phyloP scores from a whole-genome alignment of 169 alveolate species.

The Neospora caninum region DNA sequence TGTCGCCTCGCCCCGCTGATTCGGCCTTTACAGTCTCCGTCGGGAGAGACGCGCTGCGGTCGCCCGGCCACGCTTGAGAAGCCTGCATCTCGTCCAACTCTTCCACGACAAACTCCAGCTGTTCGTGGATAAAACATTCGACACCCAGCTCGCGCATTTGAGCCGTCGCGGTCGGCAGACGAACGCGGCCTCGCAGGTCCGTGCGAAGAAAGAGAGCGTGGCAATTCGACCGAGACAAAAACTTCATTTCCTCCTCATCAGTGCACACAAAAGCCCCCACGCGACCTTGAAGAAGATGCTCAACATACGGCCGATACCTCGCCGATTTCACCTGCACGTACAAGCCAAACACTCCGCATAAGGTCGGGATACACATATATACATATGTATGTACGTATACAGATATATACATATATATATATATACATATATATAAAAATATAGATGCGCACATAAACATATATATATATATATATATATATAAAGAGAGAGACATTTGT shows the following conservation, averaged over 20 bases:
- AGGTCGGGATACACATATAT: background rate
- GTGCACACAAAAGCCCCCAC: background rate
- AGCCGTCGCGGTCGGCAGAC: background rate
- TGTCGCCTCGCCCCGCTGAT: background rate
- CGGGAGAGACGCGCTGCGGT: too few relatives aligned
- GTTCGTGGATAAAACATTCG: background rate
- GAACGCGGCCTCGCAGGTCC: background rate
- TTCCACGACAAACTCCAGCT: background rate
- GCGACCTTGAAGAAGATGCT: background rate
- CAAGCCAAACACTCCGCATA: background rate
- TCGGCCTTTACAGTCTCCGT: background rate
- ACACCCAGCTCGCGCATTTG: background rate
- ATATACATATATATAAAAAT: background rate
- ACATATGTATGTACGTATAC: background rate
- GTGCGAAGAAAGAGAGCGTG: background rate
- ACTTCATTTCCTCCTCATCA: background rate
- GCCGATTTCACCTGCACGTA: constrained; percentile 2
- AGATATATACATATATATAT: background rate
- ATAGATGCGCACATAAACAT: background rate
- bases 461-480: background rate
- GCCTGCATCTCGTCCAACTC: background rate
- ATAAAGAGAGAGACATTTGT: too few relatives aligned
- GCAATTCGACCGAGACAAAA: background rate
- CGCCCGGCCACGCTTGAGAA: too few relatives aligned
- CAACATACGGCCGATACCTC: background rate